Evolutionary conservation across 2,329 filamentous ascomycete genomes (phyloP).

Genomic region (Aureobasidium pullulans): DNA sequence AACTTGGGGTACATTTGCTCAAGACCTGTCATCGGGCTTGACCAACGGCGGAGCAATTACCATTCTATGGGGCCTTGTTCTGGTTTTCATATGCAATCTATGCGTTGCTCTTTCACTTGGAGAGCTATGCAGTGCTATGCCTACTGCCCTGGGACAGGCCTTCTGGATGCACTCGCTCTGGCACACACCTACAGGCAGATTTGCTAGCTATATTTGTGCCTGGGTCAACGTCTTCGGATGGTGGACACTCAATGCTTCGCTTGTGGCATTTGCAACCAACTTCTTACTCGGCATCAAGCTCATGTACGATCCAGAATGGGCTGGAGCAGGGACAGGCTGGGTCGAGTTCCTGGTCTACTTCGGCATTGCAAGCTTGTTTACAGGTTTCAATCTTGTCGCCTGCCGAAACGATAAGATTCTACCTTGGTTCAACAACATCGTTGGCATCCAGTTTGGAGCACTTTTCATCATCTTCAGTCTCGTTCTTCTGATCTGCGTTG

Average conservation of each 20-base stretch:
- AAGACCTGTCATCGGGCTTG: slow-evolving; percentile 45
- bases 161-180: slow-evolving; percentile 48
- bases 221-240: slow-evolving; percentile 56
- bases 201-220: slow-evolving; percentile 50
- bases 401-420: slow-evolving; percentile 44
- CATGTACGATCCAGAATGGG: slow-evolving; percentile 45
- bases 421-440: slow-evolving; percentile 50
- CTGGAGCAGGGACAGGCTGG: slow-evolving; percentile 41
- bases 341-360: slow-evolving; percentile 50
- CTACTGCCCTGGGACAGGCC: slow-evolving; percentile 53
- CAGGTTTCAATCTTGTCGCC: slow-evolving; percentile 44
- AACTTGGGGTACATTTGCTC: slow-evolving; percentile 52
- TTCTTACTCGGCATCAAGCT: slow-evolving; percentile 52
- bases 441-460: slow-evolving; percentile 45
- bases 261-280: slow-evolving; percentile 52
- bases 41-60: slow-evolving; percentile 48
- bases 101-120: slow-evolving; percentile 50
- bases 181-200: slow-evolving; percentile 36
- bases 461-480: slow-evolving; percentile 48
- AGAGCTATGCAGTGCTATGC: slow-evolving; percentile 52
- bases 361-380: slow-evolving; percentile 42
- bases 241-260: slow-evolving; percentile 50
- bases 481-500: slow-evolving; percentile 47
- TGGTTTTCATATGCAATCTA: slow-evolving; percentile 46
- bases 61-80: slow-evolving; percentile 49